These are phyloP conservation scores for Mollisia scopiformis DNA, from an alignment of 2,329 filamentous ascomycete species.

Conservation along the genomic window DNA sequence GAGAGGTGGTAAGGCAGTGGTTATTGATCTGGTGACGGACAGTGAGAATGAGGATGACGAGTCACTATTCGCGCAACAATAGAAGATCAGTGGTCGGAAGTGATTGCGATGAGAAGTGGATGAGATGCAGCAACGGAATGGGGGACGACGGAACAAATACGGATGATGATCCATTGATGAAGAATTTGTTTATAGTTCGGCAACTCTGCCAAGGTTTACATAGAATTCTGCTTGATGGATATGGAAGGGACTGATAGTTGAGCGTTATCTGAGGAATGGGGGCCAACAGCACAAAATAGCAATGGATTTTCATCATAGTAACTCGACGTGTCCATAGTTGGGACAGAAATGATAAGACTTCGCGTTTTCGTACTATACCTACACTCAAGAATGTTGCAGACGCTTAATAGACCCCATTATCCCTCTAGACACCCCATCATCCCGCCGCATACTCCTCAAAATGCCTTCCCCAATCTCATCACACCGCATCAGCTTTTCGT, in stretches of 20 bases:
- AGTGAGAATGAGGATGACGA: not conserved
- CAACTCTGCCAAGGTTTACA: not conserved
- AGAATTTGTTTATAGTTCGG: too few species aligned
- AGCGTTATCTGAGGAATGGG: not conserved
- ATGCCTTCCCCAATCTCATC: not conserved
- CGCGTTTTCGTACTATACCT: constrained; percentile 1
- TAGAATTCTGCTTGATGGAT: not conserved
- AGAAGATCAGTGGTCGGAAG: not conserved
- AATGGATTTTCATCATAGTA: not conserved
- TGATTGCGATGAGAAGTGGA: not conserved
- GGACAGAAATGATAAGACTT: not conserved
- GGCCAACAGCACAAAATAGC: not conserved
- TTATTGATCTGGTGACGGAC: not conserved
- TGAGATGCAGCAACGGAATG: too few species aligned
- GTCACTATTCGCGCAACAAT: too few species aligned
- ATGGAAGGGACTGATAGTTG: not conserved
- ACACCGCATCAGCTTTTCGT: not conserved
- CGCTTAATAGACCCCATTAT: constrained; percentile 11
- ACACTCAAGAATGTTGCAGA: constrained; percentile 4
- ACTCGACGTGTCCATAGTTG: not conserved
- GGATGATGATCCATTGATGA: too few species aligned
- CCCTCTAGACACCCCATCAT: not conserved
- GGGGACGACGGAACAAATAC: too few species aligned
- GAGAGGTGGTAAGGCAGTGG: not conserved
- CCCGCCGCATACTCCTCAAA: not conserved